Evolutionary conservation across 495 filamentous ascomycete genomes (phyloP).

Genomic region (Viridothelium virens): DNA sequence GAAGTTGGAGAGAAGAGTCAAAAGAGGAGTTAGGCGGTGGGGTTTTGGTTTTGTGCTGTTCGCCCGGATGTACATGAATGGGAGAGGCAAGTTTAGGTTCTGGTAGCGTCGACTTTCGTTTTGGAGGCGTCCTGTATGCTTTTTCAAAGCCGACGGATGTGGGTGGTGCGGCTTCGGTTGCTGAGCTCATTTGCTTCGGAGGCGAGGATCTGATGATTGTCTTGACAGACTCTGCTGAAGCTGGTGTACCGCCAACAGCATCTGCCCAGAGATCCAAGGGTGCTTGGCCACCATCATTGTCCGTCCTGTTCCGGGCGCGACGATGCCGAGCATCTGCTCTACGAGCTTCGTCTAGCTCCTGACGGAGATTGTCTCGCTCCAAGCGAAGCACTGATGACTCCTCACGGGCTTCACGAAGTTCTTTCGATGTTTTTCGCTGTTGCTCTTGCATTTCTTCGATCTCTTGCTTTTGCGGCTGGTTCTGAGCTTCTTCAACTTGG

Average conservation of each 20-base stretch:
- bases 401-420: constrained; percentile 5
- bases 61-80: not conserved
- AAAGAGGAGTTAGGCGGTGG: not conserved
- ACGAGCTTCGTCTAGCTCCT: not conserved
- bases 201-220: constrained; percentile 1
- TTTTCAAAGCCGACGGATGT: not conserved
- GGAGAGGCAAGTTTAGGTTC: not conserved
- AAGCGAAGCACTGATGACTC: not conserved
- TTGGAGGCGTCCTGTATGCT: not conserved
- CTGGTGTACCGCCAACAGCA: not conserved
- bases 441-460: not conserved
- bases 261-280: constrained; percentile 2
- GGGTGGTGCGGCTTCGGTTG: not conserved
- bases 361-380: not conserved
- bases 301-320: not conserved
- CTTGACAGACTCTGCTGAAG: not conserved
- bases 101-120: not conserved
- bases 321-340: not conserved
- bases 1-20: not conserved
- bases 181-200: not conserved
- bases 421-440: constrained; percentile 5
- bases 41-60: not conserved
- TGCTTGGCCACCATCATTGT: not conserved
- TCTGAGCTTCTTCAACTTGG: not conserved
- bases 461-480: not conserved